A percentile compares a stretch with the other conserved stretches of the same genome.
Conservation (phyloP, 2,329 filamentous ascomycete species). For the Leptographium wingfieldii region DNA sequence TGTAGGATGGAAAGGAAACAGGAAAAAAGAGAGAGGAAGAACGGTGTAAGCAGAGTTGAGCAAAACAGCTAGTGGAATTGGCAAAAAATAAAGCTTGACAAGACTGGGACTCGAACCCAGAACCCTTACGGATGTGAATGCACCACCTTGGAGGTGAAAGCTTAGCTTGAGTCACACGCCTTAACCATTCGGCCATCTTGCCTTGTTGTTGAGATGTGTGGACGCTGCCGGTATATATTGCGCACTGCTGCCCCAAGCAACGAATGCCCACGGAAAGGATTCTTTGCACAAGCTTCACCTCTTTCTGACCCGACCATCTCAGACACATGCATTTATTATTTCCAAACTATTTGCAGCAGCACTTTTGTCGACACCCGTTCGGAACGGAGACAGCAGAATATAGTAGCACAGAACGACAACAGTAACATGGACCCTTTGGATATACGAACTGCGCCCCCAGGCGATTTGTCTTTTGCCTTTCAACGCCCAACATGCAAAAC, state of each 20-base stretch:
- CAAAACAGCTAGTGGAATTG: no score
- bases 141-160: neutral
- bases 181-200: constrained; percentile 1
- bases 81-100: neutral
- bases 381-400: neutral
- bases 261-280: neutral
- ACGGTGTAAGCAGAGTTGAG: neutral
- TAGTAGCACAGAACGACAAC: neutral
- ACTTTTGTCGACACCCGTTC: neutral
- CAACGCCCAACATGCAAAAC: constrained; percentile 1
- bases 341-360: neutral
- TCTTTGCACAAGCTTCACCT: neutral
- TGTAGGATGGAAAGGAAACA: no score
- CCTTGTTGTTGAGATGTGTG: neutral
- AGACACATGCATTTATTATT: neutral
- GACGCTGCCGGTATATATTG: neutral
- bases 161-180: neutral
- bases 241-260: neutral
- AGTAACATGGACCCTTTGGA: neutral
- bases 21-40: no score
- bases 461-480: neutral
- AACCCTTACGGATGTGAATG: neutral
- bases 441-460: neutral
- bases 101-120: constrained; percentile 1
- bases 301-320: neutral